phyloP scores from a whole-genome alignment of 768 basidiomycete species.

The Kwoniella sp. region DNA sequence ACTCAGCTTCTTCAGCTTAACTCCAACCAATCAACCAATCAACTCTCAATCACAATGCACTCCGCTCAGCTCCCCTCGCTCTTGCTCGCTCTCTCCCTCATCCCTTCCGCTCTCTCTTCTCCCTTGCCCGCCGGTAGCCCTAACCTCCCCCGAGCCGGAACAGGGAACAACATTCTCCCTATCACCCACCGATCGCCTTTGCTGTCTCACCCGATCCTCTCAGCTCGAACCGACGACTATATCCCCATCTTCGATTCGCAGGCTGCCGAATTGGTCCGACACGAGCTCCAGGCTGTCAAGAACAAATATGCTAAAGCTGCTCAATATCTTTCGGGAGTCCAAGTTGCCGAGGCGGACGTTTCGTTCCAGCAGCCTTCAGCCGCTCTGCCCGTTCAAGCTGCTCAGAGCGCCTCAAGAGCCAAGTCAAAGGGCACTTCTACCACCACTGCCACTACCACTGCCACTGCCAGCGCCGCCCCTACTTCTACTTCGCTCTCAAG shows the following conservation, averaged over 20 bases:
- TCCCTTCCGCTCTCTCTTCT: conserved; percentile 14
- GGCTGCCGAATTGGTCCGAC: conserved; percentile 16
- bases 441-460: conserved; percentile 1
- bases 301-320: conserved; percentile 41
- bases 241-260: conserved; percentile 20
- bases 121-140: conserved; percentile 9
- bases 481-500: not conserved
- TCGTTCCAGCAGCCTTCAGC: conserved; percentile 19
- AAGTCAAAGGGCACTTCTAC: not conserved
- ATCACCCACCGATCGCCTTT: conserved; percentile 13
- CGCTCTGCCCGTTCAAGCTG: conserved; percentile 12
- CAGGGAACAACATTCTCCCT: conserved; percentile 8
- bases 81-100: conserved; percentile 21
- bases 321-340: conserved; percentile 33
- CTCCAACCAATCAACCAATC: not conserved
- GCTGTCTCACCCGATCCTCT: conserved; percentile 19
- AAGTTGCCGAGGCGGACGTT: conserved; percentile 35
- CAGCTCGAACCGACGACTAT: conserved; percentile 8
- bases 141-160: not conserved
- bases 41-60: conserved; percentile 16
- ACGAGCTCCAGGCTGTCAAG: conserved; percentile 24
- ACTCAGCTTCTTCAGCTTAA: not conserved
- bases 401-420: conserved; percentile 4
- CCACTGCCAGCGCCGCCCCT: conserved; percentile 1
- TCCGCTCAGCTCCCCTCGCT: conserved; percentile 7